Percentiles rank a stretch among this genome's conserved stretches.
phyloP scores from a whole-genome alignment of 305 asterid genomes.

The Ilex paraguariensis region DNA sequence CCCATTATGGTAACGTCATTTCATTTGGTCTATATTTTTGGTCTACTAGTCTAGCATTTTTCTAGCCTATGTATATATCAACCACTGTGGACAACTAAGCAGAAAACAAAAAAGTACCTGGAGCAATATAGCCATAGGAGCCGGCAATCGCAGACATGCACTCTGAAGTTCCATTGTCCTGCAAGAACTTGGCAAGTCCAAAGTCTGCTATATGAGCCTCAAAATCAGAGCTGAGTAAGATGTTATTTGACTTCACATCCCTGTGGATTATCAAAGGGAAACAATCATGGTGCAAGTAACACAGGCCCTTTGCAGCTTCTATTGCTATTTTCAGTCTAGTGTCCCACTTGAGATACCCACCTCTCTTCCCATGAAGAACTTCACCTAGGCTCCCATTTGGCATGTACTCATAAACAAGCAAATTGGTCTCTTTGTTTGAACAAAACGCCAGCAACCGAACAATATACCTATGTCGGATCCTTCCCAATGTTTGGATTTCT shows the following conservation, averaged over 20 bases:
- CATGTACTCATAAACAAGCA: neutral
- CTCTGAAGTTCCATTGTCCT: constrained; percentile 14
- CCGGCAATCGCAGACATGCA: constrained; percentile 14
- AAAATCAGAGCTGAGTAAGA: constrained; percentile 14
- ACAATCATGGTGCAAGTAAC: constrained; percentile 22
- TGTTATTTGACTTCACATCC: constrained; percentile 2
- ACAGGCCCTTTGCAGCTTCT: constrained; percentile 24
- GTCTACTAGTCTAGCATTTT: too few species aligned
- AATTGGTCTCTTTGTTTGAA: constrained; percentile 21
- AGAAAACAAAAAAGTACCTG: constrained; percentile 5
- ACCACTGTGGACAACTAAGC: too few species aligned
- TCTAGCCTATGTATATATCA: too few species aligned
- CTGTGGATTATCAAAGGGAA: constrained; percentile 23
- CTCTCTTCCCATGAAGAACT: constrained; percentile 17
- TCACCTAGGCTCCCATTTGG: constrained; percentile 19
- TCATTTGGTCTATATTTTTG: too few species aligned
- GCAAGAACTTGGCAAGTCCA: constrained; percentile 7
- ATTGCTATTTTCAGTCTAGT: constrained; percentile 19
- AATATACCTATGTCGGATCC: constrained; percentile 20
- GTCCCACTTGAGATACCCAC: constrained; percentile 19
- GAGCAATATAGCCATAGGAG: constrained; percentile 25
- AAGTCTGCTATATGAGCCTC: constrained; percentile 21
- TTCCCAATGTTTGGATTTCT: constrained; percentile 21
- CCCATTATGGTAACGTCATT: too few species aligned
- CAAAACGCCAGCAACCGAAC: constrained; percentile 21